A percentile compares a stretch with the other conserved stretches of the same genome.
Evolutionary conservation across 371 early-diverging fungal species (phyloP).

Genomic region (Mucor indicus): DNA sequence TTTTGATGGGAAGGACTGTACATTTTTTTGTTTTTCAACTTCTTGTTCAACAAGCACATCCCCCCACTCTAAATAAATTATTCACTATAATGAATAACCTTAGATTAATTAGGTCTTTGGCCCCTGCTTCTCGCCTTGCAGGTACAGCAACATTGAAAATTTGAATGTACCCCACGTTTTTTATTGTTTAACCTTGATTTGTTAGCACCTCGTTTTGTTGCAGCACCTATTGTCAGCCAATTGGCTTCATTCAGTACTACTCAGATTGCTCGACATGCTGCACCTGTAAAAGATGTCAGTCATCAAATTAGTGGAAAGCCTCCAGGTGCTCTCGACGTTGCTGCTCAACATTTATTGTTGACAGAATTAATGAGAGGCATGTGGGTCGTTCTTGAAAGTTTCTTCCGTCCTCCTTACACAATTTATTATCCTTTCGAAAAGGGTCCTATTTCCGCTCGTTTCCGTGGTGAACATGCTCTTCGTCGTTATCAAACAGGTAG

Average conservation of each 20-base stretch:
- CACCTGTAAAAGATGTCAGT: constrained; percentile 23
- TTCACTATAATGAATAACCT: constrained; percentile 20
- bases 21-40: constrained; percentile 1
- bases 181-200: no score
- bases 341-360: constrained; percentile 81
- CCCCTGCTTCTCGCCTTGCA: constrained; percentile 2
- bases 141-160: constrained; percentile 2
- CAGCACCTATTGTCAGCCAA: constrained; percentile 36
- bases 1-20: no score
- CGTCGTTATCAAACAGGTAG: constrained; percentile 94
- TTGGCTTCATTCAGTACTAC: constrained; percentile 40
- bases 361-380: constrained; percentile 92
- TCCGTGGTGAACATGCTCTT: constrained; percentile 97
- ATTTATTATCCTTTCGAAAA: constrained; percentile 96
- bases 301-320: constrained; percentile 37
- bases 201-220: constrained; percentile 30
- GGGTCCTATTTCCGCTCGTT: constrained; percentile 89
- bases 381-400: constrained; percentile 90
- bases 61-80: constrained; percentile 6
- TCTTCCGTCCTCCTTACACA: constrained; percentile 96
- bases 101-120: constrained; percentile 16
- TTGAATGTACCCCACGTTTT: not conserved
- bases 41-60: no score
- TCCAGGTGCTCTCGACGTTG: constrained; percentile 64
- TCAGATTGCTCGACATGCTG: constrained; percentile 29